These are phyloP conservation scores for Nemania bipapillata DNA, from an alignment of 2,329 filamentous ascomycete species.

Conservation along the genomic window DNA sequence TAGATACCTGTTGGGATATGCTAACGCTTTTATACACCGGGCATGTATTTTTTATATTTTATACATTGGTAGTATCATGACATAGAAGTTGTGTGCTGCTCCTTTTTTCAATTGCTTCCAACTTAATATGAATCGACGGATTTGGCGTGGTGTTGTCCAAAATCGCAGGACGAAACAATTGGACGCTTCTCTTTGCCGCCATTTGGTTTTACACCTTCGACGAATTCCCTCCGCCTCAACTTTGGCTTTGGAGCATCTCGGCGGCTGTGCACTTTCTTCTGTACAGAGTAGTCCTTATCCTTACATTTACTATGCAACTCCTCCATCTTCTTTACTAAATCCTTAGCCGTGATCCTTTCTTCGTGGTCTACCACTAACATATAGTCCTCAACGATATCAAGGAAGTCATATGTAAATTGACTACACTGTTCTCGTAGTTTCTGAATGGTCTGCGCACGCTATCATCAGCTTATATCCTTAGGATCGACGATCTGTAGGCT, in stretches of 20 bases:
- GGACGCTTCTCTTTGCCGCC: too few species aligned
- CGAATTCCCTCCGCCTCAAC: background rate
- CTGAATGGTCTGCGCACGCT: background rate
- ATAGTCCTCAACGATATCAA: constrained; percentile 14
- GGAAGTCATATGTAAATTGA: constrained; percentile 24
- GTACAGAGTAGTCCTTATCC: background rate
- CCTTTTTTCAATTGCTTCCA: too few species aligned
- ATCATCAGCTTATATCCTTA: background rate
- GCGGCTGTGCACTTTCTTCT: background rate
- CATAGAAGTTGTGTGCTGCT: too few species aligned
- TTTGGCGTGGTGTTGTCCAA: too few species aligned
- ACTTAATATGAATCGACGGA: too few species aligned
- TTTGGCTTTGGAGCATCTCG: background rate
- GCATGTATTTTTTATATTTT: too few species aligned
- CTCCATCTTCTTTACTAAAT: background rate
- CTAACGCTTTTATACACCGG: too few species aligned
- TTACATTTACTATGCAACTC: background rate
- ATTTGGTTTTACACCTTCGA: background rate
- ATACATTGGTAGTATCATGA: too few species aligned
- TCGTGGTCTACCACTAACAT: constrained; percentile 21
- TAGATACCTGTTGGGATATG: too few species aligned
- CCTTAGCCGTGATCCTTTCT: constrained; percentile 2
- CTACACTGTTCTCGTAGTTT: background rate
- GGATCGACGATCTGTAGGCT: background rate
- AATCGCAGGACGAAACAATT: too few species aligned